Evolutionary conservation across 2,329 filamentous ascomycete genomes (phyloP).

Genomic region (Penicillium sp.): DNA sequence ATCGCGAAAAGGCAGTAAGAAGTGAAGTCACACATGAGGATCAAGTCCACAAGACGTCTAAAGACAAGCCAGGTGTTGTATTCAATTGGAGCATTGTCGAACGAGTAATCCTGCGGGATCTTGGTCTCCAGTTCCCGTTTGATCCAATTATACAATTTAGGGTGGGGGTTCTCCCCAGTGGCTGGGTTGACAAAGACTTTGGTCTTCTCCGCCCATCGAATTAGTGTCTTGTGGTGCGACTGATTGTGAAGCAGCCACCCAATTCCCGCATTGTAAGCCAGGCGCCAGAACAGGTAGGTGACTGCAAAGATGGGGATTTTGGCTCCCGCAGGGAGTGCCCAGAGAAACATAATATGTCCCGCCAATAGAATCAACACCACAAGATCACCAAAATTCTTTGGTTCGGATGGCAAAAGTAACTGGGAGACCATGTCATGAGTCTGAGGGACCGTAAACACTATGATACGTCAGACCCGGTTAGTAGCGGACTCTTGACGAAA

Average conservation of each 20-base stretch:
- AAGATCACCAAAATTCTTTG: slow-evolving; percentile 85
- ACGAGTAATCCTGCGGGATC: slow-evolving; percentile 85
- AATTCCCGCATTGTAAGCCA: slow-evolving; percentile 87
- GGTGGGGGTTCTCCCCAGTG: slow-evolving; percentile 71
- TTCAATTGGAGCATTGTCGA: slow-evolving; percentile 86
- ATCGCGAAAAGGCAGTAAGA: slow-evolving; percentile 95
- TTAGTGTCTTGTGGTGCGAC: slow-evolving; percentile 76
- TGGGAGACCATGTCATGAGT: slow-evolving; percentile 99
- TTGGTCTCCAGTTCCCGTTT: slow-evolving; percentile 90
- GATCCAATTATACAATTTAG: slow-evolving; percentile 71
- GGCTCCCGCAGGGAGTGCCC: slow-evolving; percentile 58
- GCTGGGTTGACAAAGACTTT: slow-evolving; percentile 76
- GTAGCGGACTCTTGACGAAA: slow-evolving; percentile 9
- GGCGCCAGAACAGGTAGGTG: slow-evolving; percentile 85
- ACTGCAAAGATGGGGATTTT: slow-evolving; percentile 70
- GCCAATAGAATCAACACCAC: slow-evolving; percentile 70
- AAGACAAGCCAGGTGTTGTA: slow-evolving; percentile 99
- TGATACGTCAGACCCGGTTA: slow-evolving; percentile 15
- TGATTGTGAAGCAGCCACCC: slow-evolving; percentile 81
- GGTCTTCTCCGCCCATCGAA: slow-evolving; percentile 77
- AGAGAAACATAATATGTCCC: slow-evolving; percentile 64
- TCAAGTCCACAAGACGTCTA: slow-evolving; percentile 86
- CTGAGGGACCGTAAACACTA: slow-evolving; percentile 89
- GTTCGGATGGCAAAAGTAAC: slow-evolving; percentile 83
- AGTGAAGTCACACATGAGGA: slow-evolving; percentile 96